Base-by-base conservation (phyloP, 225 moss, liverwort and hornwort species). In the Marchantia paleacea region DNA sequence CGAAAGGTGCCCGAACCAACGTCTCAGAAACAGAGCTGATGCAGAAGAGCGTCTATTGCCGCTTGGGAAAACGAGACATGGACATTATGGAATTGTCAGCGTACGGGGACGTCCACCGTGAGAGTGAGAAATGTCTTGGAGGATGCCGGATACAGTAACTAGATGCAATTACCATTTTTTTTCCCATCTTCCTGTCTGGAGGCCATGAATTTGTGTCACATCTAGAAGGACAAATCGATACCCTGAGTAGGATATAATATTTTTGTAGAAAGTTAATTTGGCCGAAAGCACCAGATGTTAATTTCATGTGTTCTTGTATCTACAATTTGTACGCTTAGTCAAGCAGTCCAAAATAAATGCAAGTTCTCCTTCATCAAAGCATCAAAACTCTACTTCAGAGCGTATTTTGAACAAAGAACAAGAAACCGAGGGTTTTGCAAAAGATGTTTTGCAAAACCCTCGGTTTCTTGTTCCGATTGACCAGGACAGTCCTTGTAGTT, bases 11-110 rank as follows among this genome's bases (percentile, higher is more conserved):
- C 47, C 88, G 91, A 82, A 80, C 82, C 78, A 87, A 91, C 76
- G 92, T 94, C 55, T 90, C 93, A 51, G 88, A 82, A 60, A 91
- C 90, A 19, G 95, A 95, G 80, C 83, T 99, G 83, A 91, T 95
- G 89, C 97, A 99, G 77, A 89, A 82, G 50, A 99, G 97, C 80
- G 88, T 91, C 0, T 99, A 91, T 75, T 99, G 97, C 83, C 83
- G 85, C 64, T 85, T 99, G 10, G 80, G 89, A 90, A 91, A 91
- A 65, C 82, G 93, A 80, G 95, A 97, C 63, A 99, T 95, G 95
- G 95, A 99, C 83, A 83, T 90, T 80, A 87, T 97, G 90, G 97
- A 97, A 87, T 72, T 95, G 12, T 93, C 93, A 48, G 89, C 93
- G 0, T 99, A 99, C 75, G 93, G 92, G n/a, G 83, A 92, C 81